These are phyloP conservation scores for Zea luxurians DNA, from an alignment of 176 grass and related monocot genomes.

Conservation along the genomic window DNA sequence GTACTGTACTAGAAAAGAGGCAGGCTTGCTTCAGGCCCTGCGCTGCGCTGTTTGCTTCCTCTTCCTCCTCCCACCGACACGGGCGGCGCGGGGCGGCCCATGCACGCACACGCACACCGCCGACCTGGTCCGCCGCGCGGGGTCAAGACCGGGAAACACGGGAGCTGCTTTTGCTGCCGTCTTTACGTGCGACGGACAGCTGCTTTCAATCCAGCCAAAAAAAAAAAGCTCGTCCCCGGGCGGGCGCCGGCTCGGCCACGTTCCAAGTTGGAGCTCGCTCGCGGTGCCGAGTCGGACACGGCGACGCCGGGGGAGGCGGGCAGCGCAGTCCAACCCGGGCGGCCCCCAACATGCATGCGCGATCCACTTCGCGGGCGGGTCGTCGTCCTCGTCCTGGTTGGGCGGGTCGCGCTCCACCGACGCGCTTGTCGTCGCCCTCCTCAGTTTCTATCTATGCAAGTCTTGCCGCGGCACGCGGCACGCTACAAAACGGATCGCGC, in stretches of 20 bases:
- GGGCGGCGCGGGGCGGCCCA: conserved; percentile 1
- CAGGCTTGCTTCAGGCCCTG: too few species aligned
- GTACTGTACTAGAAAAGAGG: too few species aligned
- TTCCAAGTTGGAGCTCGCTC: not conserved
- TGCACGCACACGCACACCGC: not conserved
- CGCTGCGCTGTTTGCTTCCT: not conserved
- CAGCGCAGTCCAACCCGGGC: too few species aligned
- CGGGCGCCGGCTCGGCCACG: not conserved
- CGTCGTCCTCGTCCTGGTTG: not conserved
- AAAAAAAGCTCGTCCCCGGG: not conserved
- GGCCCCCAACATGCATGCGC: too few species aligned
- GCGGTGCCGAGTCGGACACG: conserved; percentile 5
- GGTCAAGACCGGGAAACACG: conserved; percentile 58
- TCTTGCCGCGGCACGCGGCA: not conserved
- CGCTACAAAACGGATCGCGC: not conserved
- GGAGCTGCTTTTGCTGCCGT: conserved; percentile 45
- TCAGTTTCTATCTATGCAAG: not conserved
- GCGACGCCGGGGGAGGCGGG: not conserved
- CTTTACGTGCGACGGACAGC: conserved; percentile 26
- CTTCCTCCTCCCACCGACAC: conserved; percentile 10
- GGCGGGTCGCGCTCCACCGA: not conserved
- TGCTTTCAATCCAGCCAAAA: not conserved
- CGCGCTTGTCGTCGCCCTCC: not conserved
- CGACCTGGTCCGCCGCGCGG: conserved; percentile 25
- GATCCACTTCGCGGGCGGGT: conserved; percentile 6